These are phyloP conservation scores for Piper longum DNA, from an alignment of 164 flowering plant genomes.

Conservation along the genomic window DNA sequence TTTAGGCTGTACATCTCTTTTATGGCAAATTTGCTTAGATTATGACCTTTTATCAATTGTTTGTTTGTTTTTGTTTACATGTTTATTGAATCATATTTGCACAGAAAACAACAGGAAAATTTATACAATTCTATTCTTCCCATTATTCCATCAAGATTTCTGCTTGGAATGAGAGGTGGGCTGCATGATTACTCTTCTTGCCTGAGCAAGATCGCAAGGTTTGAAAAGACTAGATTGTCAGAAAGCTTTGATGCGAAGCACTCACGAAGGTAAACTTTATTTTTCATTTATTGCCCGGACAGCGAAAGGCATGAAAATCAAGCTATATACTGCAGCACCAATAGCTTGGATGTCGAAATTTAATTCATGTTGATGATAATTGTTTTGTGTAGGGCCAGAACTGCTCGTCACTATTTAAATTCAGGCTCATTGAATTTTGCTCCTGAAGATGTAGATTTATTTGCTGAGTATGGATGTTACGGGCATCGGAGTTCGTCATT, in stretches of 20 bases:
- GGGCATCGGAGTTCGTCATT: too few relatives aligned
- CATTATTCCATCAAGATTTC: constrained; percentile 38
- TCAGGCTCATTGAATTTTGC: constrained; percentile 34
- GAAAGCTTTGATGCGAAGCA: constrained; percentile 15
- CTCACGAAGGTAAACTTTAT: constrained; percentile 9
- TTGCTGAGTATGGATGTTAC: constrained; percentile 15
- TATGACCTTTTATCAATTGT: background rate
- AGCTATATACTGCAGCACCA: background rate
- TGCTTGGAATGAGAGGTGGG: constrained; percentile 44
- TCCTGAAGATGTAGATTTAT: constrained; percentile 41
- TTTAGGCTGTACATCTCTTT: background rate
- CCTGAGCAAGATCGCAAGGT: constrained; percentile 52
- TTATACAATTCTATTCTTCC: constrained; percentile 28
- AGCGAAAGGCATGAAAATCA: background rate
- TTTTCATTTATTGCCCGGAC: too few relatives aligned
- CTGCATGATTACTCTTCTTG: constrained; percentile 63
- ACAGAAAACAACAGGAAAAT: constrained; percentile 30
- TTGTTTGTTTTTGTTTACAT: background rate
- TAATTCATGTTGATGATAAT: background rate
- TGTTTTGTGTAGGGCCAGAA: constrained; percentile 34
- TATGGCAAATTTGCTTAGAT: background rate
- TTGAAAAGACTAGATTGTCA: constrained; percentile 44
- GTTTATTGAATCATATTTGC: background rate
- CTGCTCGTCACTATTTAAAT: constrained; percentile 52
- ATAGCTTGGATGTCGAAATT: background rate